phyloP scores from a whole-genome alignment of 805 yeast species.

The Pichia thaimueangensis region DNA sequence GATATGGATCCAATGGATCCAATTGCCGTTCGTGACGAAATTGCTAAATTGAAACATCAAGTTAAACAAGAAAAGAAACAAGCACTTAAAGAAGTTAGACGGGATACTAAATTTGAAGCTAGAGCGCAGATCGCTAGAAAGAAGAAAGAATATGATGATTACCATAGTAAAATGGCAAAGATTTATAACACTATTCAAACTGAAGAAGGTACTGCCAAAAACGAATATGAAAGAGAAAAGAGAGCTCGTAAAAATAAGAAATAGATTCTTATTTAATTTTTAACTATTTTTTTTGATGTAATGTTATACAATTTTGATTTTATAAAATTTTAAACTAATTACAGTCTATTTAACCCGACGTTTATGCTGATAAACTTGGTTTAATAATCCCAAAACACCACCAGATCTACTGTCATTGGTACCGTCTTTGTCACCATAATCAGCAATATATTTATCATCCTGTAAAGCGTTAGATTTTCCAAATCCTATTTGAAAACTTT shows the following conservation, averaged over 20 bases:
- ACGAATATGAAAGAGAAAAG: conserved; percentile 84
- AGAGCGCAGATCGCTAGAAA: conserved; percentile 77
- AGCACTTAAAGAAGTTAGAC: conserved; percentile 83
- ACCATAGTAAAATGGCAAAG: conserved; percentile 84
- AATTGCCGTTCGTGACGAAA: conserved; percentile 73
- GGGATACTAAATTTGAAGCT: conserved; percentile 80
- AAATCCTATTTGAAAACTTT: conserved; percentile 35
- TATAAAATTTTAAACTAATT: not conserved
- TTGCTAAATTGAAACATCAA: conserved; percentile 74
- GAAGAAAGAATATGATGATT: conserved; percentile 66
- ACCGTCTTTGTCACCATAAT: conserved; percentile 20
- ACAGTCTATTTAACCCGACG: conserved; percentile 13
- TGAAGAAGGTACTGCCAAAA: conserved; percentile 92
- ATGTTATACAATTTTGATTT: not conserved
- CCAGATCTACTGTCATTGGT: conserved; percentile 15
- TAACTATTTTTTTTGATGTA: not conserved
- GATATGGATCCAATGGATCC: conserved; percentile 50
- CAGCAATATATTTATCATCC: conserved; percentile 14
- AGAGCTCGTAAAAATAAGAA: conserved; percentile 43
- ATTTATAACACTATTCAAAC: conserved; percentile 84
- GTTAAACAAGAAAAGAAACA: conserved; percentile 88
- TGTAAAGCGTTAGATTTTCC: conserved; percentile 15
- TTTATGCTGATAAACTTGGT: conserved; percentile 62
- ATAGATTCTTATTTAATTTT: conserved; percentile 4
- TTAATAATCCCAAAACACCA: conserved; percentile 51